A percentile compares a stretch with the other conserved stretches of the same genome.
These are phyloP conservation scores for Fusarium napiforme DNA, from an alignment of 2,329 filamentous ascomycete genomes.

Conservation along the genomic window DNA sequence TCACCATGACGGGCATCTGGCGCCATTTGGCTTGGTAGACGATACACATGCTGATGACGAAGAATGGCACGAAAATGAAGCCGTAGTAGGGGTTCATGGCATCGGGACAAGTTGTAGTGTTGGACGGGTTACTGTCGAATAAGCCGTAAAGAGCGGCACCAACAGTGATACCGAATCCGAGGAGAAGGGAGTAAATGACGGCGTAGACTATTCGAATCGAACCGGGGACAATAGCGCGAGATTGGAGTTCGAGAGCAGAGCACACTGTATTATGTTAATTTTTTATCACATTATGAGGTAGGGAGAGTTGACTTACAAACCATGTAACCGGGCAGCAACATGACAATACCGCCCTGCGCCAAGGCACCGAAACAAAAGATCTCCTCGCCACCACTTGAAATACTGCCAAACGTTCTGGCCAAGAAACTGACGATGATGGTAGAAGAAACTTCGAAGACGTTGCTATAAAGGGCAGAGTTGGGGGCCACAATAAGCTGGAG, in stretches of 20 bases:
- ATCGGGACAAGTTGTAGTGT: slow-evolving; percentile 54
- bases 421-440: slow-evolving; percentile 71
- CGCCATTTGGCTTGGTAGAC: slow-evolving; percentile 86
- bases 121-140: slow-evolving; percentile 65
- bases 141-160: slow-evolving; percentile 72
- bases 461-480: slow-evolving; percentile 73
- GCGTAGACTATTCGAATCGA: slow-evolving; percentile 80
- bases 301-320: slow-evolving; percentile 56
- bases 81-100: slow-evolving; percentile 58
- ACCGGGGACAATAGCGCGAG: slow-evolving; percentile 74
- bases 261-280: slow-evolving; percentile 46
- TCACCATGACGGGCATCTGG: slow-evolving; percentile 80
- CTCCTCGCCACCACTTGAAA: slow-evolving; percentile 52
- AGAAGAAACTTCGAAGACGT: slow-evolving; percentile 73
- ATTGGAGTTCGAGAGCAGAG: slow-evolving; percentile 72
- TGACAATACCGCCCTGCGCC: slow-evolving; percentile 72
- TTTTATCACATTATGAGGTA: not conserved
- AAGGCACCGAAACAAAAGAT: slow-evolving; percentile 75
- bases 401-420: slow-evolving; percentile 71
- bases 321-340: slow-evolving; percentile 73
- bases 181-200: slow-evolving; percentile 77
- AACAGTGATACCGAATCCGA: slow-evolving; percentile 78
- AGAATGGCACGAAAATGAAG: slow-evolving; percentile 79
- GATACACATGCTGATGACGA: slow-evolving; percentile 77
- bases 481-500: slow-evolving; percentile 77